Conservation (phyloP, 768 basidiomycete genomes). For the Sistotremastrum suecicum region DNA sequence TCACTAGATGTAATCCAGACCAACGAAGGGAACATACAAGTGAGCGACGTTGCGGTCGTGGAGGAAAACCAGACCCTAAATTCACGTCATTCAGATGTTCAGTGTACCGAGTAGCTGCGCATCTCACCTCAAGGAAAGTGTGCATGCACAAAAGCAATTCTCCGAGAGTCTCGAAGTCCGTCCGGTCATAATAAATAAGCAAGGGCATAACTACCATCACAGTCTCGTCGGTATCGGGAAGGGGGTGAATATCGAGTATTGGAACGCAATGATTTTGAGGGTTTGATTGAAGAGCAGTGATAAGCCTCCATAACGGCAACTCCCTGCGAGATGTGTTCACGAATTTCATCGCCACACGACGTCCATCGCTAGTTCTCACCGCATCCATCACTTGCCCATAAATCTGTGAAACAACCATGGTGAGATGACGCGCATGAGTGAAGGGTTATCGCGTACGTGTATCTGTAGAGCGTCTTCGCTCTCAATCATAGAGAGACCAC, state of each 20-base stretch:
- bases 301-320: slow-evolving; percentile 1
- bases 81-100: too few species aligned
- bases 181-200: slow-evolving; percentile 1
- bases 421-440: neutral
- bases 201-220: slow-evolving; percentile 9
- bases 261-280: slow-evolving; percentile 8
- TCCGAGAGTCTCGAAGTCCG: slow-evolving; percentile 5
- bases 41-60: too few species aligned
- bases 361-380: neutral
- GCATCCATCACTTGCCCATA: neutral
- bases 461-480: neutral
- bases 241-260: slow-evolving; percentile 6
- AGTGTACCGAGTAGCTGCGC: too few species aligned
- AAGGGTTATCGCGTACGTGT: neutral
- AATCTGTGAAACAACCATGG: too few species aligned
- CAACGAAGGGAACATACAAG: too few species aligned
- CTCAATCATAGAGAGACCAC: neutral
- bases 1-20: too few species aligned
- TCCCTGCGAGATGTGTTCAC: slow-evolving; percentile 1
- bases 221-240: slow-evolving; percentile 2
- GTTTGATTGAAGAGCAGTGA: slow-evolving; percentile 1
- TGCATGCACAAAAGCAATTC: slow-evolving; percentile 8
- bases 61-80: too few species aligned
- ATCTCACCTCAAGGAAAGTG: slow-evolving; percentile 9
- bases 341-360: neutral